Base-by-base conservation (phyloP, 768 basidiomycete species). In the Hysterangium stoloniferum region DNA sequence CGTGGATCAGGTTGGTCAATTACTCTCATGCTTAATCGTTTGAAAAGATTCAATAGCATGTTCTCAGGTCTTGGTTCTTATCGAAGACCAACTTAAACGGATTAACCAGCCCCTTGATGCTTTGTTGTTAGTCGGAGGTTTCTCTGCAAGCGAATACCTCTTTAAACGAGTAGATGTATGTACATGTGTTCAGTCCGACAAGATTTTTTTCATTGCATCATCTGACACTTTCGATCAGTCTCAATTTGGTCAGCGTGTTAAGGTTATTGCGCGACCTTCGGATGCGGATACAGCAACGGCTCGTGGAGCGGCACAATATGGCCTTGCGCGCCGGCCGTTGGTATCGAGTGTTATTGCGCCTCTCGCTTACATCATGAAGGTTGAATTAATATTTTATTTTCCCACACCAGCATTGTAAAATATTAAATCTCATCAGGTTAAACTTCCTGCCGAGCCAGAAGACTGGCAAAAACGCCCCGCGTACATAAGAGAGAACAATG, bases 241-340 rank as follows among this genome's bases (percentile, higher is more conserved):
- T 57, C 79, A 73, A 56, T 87, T 92, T 61, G 70, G 72, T 6
- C 65, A 73, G 33, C 74, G 74, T 40, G 84, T 92, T 41, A 74
- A 68, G 44, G 82, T 87, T 52, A 86, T 93, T 60, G 84, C 83
- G 29, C 79, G 91, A 45, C 90, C 91, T 24, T 73, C 81, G 32
- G 90, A 94, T 67, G 82, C 86, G 25, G 91, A 93, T 61, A 91
- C 90, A 12, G 91, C 91, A 2, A 93, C 90, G 1, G 68, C 85
- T 50, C 83, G 89, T 48, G 90, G 90, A 38, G 90, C 86, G n/a
- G 90, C 90, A 29, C 78, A 82, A 61, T 92, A 92, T 63, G 90
- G 90, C 20, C 72, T 92, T 22, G 84, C 87, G 17, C 77, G 80
- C 45, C 73, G 80, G 56, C 71, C 79, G 25, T 74, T 90, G 12